Evolutionary conservation across 192 early-diverging fungal genomes (phyloP).

Genomic region (Backusella macrospora): DNA sequence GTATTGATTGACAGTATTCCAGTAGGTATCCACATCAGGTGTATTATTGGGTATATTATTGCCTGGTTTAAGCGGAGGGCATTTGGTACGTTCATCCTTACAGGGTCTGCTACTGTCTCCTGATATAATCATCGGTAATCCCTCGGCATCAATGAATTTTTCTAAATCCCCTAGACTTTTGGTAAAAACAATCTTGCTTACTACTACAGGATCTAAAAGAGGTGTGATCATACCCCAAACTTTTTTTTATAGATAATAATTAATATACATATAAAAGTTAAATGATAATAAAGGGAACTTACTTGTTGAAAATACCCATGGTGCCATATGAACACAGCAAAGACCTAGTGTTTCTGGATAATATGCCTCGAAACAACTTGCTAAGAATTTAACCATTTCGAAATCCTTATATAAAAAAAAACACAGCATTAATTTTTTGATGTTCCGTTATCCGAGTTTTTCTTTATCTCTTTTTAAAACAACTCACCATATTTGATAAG

Average conservation of each 20-base stretch:
- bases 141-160: slow-evolving; percentile 61
- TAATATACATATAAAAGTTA: not conserved
- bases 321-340: slow-evolving; percentile 81
- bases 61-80: not conserved
- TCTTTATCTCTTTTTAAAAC: not conserved
- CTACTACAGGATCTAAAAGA: slow-evolving; percentile 89
- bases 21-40: not conserved
- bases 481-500: slow-evolving; percentile 63
- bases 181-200: slow-evolving; percentile 81
- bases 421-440: slow-evolving; percentile 6
- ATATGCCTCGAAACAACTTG: slow-evolving; percentile 80
- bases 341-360: slow-evolving; percentile 88
- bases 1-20: not conserved
- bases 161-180: slow-evolving; percentile 61
- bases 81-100: slow-evolving; percentile 9
- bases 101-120: slow-evolving; percentile 45
- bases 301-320: slow-evolving; percentile 79
- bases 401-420: slow-evolving; percentile 61
- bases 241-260: no score
- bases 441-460: not conserved
- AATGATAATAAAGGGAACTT: not conserved
- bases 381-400: slow-evolving; percentile 72
- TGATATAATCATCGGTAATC: slow-evolving; percentile 62
- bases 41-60: not conserved
- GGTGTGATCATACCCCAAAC: slow-evolving; percentile 85